Evolutionary conservation across 2,329 filamentous ascomycete species (phyloP).

Genomic region (Diaporthe ampelina): DNA sequence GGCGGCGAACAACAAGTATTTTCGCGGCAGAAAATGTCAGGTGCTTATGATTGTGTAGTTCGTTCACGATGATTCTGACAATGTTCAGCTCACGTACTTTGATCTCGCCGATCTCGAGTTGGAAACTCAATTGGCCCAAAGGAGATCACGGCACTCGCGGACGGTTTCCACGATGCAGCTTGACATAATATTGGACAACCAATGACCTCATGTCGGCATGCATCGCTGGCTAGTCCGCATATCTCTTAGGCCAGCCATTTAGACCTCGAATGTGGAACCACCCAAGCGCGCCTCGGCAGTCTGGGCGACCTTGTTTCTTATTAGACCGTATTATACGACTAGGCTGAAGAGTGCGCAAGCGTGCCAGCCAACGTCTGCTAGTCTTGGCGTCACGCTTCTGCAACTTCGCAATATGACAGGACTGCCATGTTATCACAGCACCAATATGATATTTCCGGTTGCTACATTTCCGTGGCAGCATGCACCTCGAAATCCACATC

Average conservation of each 20-base stretch:
- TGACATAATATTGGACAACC: slow-evolving; percentile 17
- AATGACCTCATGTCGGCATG: slow-evolving; percentile 26
- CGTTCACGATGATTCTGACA: not conserved
- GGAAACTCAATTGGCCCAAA: not conserved
- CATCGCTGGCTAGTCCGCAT: slow-evolving; percentile 1
- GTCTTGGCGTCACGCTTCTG: not conserved
- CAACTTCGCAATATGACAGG: not conserved
- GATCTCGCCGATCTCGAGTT: not conserved
- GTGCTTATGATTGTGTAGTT: not conserved
- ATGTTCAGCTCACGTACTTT: not conserved
- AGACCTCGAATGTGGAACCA: not conserved
- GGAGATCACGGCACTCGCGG: not conserved
- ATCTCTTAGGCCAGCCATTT: too few relatives aligned
- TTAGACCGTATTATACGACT: slow-evolving; percentile 6
- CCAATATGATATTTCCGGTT: not conserved
- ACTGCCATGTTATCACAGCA: not conserved
- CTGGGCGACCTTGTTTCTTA: not conserved
- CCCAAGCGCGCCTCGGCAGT: not conserved
- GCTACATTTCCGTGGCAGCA: too few relatives aligned
- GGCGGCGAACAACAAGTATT: not conserved
- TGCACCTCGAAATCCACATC: not conserved
- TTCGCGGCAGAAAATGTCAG: too few relatives aligned
- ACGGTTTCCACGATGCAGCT: slow-evolving; percentile 2
- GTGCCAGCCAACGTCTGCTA: too few relatives aligned
- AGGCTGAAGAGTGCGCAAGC: not conserved